Base-by-base conservation (phyloP, 208 protist species). In the Vickermania ingenoplastis region DNA sequence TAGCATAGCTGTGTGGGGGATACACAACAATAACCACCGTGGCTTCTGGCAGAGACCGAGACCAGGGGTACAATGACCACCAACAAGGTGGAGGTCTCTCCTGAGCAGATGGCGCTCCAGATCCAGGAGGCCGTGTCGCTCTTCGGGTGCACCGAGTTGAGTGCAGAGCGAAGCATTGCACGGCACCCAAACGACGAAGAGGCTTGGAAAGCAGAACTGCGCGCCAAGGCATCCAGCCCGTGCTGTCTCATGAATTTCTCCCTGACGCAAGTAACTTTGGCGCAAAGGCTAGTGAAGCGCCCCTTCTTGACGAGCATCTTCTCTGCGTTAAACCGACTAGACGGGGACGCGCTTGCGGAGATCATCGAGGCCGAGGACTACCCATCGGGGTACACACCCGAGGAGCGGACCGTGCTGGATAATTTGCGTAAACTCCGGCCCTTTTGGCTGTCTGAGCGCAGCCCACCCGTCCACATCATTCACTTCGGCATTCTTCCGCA, bases 401-500 rank as follows among this genome's bases (percentile, higher is more conserved):
- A 17, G 36, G 11, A 45, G 7, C 17, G 36, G 36, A 45, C 7
- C 11, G 11, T n/a, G 36, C 36, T 45, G 36, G 36, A n/a, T n/a
- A n/a, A n/a, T n/a, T n/a, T n/a, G n/a, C n/a, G n/a, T n/a, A n/a
- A n/a, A n/a, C n/a, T n/a, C n/a, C n/a, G 11, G 36, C 11, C 36
- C 17, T 45, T 7, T 7, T 45, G 36, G 36, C 7, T n/a, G 36
- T 45, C 36, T 14, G 25, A 58, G 31, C 29, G 29, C 7, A 31
- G 48, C 11, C 22, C 27, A 17, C 53, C 56, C 29, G 48, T 45
- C 21, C 27, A 36, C 22, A 26, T 81, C 57, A 64, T 78, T 2
- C 57, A 77, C n/a, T 61, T 81, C 50, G 67, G 72, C 31, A 57
- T 57, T 1, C 60, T 63, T 24, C 29, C 55, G 11, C n/a, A 52